Percentiles rank a stretch among this genome's conserved stretches.
phyloP scores from a whole-genome alignment of 2,329 filamentous ascomycete species.

The Fusarium penzigii region DNA sequence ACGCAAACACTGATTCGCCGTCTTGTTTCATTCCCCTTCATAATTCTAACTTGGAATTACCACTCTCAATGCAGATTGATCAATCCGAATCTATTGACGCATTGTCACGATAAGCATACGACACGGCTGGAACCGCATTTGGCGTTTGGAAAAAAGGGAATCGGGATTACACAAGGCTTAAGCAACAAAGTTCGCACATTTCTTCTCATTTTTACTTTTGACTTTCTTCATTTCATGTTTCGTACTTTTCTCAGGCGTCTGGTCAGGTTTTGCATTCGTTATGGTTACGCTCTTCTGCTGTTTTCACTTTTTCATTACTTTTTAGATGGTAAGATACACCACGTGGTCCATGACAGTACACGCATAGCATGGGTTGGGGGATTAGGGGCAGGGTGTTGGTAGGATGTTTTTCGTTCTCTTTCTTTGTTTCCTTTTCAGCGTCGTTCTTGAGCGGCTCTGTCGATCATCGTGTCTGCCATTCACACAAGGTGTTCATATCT shows the following conservation, averaged over 20 bases:
- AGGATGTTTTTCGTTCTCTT: slow-evolving; percentile 3
- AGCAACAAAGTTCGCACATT: neutral
- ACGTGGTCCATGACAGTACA: slow-evolving; percentile 21
- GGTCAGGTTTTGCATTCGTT: neutral
- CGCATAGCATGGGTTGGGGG: slow-evolving; percentile 21
- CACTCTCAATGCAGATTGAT: neutral
- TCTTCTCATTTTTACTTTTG: neutral
- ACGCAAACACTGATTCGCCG: no score
- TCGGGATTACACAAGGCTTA: neutral
- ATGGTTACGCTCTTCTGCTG: neutral
- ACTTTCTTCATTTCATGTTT: slow-evolving; percentile 1
- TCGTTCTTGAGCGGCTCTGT: neutral
- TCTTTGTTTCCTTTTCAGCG: neutral
- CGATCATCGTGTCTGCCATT: no score
- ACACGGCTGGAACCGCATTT: neutral
- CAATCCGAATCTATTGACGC: neutral
- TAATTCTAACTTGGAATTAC: neutral
- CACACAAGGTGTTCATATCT: no score
- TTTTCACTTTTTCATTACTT: neutral
- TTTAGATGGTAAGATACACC: slow-evolving; percentile 12
- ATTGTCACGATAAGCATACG: neutral
- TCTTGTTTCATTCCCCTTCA: neutral
- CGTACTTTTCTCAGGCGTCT: neutral
- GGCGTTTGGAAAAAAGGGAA: neutral
- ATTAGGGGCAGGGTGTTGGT: slow-evolving; percentile 16